These are phyloP conservation scores for Hypomyces perniciosus DNA, from an alignment of 2,329 filamentous ascomycete species.

Conservation along the genomic window DNA sequence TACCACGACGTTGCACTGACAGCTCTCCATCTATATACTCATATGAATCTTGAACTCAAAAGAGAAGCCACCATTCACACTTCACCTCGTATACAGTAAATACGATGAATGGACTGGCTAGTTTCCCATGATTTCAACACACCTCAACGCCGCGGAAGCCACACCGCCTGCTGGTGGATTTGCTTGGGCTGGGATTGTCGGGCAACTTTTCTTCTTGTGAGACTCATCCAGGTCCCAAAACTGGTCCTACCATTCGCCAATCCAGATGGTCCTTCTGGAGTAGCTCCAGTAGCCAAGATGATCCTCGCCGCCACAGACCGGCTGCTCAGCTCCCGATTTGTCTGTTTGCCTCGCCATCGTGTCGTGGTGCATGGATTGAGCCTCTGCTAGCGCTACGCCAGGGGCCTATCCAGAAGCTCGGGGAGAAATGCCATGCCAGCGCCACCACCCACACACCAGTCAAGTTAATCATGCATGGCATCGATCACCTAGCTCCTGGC, in stretches of 20 bases:
- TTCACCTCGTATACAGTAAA: too few species aligned
- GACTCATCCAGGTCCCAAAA: background rate
- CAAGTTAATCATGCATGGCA: background rate
- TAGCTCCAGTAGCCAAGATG: background rate
- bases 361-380: background rate
- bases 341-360: background rate
- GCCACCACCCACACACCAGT: background rate
- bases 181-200: background rate
- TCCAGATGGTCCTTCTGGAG: background rate
- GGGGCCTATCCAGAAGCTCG: background rate
- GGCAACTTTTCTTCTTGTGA: background rate
- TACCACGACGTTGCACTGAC: too few species aligned
- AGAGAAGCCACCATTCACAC: too few species aligned
- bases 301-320: background rate
- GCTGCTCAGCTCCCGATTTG: constrained; percentile 1
- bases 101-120: too few species aligned
- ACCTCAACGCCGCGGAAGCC: background rate
- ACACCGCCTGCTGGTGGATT: background rate
- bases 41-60: too few species aligned
- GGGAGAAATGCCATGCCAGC: background rate
- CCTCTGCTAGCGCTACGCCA: background rate
- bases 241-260: background rate
- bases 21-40: too few species aligned
- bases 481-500: background rate
- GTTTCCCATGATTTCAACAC: too few species aligned